Conservation (phyloP, 176 grass and related monocot species). For the Ampelocalamus luodianensis region DNA sequence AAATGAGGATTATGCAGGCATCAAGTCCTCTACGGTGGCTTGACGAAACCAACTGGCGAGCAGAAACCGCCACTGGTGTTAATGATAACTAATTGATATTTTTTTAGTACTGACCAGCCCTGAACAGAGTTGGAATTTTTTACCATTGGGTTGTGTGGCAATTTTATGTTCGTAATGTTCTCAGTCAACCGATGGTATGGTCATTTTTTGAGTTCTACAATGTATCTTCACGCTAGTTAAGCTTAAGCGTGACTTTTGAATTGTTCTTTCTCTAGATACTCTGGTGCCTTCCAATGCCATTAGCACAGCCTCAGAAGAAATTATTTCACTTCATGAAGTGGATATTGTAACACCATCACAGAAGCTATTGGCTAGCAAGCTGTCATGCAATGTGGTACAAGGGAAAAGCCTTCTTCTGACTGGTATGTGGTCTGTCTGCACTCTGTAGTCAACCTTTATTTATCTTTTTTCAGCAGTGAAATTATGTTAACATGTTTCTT, state of each 20-base stretch:
- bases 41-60: too few relatives aligned
- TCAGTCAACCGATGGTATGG: not conserved
- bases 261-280: slow-evolving; percentile 56
- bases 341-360: slow-evolving; percentile 91
- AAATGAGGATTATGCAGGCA: too few relatives aligned
- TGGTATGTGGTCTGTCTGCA: slow-evolving; percentile 49
- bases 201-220: not conserved
- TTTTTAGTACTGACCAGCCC: slow-evolving; percentile 2
- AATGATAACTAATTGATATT: not conserved
- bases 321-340: slow-evolving; percentile 84
- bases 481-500: slow-evolving; percentile 28
- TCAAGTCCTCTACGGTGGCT: too few relatives aligned
- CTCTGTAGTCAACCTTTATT: slow-evolving; percentile 14
- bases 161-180: slow-evolving; percentile 13
- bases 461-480: slow-evolving; percentile 31
- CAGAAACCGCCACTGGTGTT: too few relatives aligned
- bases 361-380: slow-evolving; percentile 78
- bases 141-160: not conserved
- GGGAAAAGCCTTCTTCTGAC: slow-evolving; percentile 94
- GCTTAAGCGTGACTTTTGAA: slow-evolving; percentile 42
- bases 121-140: not conserved
- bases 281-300: slow-evolving; percentile 49
- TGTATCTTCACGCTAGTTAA: slow-evolving; percentile 12
- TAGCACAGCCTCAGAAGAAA: slow-evolving; percentile 53
- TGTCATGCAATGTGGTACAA: slow-evolving; percentile 72